A percentile compares a stretch with the other conserved stretches of the same genome.
Conservation (phyloP, 2,329 filamentous ascomycete species). For the Verticillium zaregamsianum region DNA sequence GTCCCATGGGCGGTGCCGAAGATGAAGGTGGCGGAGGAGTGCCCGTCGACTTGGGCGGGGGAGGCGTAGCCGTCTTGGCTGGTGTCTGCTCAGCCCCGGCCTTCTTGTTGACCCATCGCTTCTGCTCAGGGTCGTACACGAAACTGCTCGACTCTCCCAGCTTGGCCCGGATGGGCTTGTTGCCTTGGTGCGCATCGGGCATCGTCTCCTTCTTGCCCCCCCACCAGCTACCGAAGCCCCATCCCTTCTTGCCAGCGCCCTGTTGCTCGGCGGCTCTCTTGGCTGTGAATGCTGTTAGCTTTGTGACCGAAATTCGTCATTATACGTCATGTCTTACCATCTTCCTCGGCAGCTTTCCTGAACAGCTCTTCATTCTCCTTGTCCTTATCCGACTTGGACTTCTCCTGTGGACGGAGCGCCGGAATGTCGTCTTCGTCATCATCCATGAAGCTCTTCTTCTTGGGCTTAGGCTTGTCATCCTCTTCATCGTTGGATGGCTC, state of each 20-base stretch:
- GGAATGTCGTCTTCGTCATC: constrained; percentile 73
- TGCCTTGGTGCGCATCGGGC: constrained; percentile 32
- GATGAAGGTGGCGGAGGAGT: constrained; percentile 40
- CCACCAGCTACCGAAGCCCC: constrained; percentile 85
- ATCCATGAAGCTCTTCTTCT: constrained; percentile 78
- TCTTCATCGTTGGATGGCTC: constrained; percentile 38
- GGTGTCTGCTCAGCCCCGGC: constrained; percentile 60
- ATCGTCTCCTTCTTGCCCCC: constrained; percentile 63
- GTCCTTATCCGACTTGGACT: constrained; percentile 65
- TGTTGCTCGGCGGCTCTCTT: constrained; percentile 52
- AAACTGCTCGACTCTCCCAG: constrained; percentile 91
- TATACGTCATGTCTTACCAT: constrained; percentile 46
- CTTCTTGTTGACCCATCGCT: constrained; percentile 99
- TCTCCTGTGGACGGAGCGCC: constrained; percentile 38
- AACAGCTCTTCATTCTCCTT: constrained; percentile 82
- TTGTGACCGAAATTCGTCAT: neutral
- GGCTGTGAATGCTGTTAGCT: constrained; percentile 35
- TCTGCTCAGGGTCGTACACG: constrained; percentile 91
- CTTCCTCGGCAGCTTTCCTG: constrained; percentile 74
- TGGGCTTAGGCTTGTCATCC: constrained; percentile 52
- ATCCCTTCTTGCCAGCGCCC: constrained; percentile 57
- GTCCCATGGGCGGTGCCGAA: constrained; percentile 22
- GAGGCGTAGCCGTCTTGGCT: constrained; percentile 65
- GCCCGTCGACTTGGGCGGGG: constrained; percentile 65
- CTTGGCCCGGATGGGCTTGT: constrained; percentile 82